phyloP scores from a whole-genome alignment of 306 rosid species.

The Prunus mume region DNA sequence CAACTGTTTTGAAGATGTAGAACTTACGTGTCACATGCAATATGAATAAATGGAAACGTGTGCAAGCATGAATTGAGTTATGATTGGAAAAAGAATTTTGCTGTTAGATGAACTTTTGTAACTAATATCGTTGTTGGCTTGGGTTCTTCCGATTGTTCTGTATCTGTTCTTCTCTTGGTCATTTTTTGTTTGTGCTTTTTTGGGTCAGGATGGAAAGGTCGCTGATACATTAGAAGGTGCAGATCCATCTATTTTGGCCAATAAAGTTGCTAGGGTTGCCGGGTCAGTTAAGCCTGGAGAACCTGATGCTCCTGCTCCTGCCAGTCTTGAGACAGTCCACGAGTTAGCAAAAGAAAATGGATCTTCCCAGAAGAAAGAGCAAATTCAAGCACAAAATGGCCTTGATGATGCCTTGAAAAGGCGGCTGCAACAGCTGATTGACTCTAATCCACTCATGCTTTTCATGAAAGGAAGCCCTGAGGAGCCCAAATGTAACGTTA shows the following conservation, averaged over 20 bases:
- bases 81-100: background rate
- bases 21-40: too few relatives aligned
- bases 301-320: slow-evolving; percentile 36
- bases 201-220: slow-evolving; percentile 72
- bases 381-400: slow-evolving; percentile 42
- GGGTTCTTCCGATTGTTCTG: background rate
- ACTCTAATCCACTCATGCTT: slow-evolving; percentile 61
- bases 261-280: slow-evolving; percentile 84
- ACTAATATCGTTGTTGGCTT: too few relatives aligned
- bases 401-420: slow-evolving; percentile 38
- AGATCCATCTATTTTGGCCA: slow-evolving; percentile 93
- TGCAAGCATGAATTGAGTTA: too few relatives aligned
- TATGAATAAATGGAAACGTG: too few relatives aligned
- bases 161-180: background rate
- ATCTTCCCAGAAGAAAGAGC: slow-evolving; percentile 37
- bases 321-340: slow-evolving; percentile 82
- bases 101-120: too few relatives aligned
- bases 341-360: slow-evolving; percentile 59
- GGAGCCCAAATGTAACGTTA: slow-evolving; percentile 81
- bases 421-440: slow-evolving; percentile 57
- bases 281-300: slow-evolving; percentile 64
- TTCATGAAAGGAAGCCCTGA: slow-evolving; percentile 93
- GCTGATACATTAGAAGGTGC: slow-evolving; percentile 90
- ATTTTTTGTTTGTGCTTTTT: slow-evolving; percentile 1
- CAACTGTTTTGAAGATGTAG: too few relatives aligned